Percentiles rank a stretch among this genome's conserved stretches.
Conservation (phyloP, 495 filamentous ascomycete genomes). For the Sphaerosporella brunnea region DNA sequence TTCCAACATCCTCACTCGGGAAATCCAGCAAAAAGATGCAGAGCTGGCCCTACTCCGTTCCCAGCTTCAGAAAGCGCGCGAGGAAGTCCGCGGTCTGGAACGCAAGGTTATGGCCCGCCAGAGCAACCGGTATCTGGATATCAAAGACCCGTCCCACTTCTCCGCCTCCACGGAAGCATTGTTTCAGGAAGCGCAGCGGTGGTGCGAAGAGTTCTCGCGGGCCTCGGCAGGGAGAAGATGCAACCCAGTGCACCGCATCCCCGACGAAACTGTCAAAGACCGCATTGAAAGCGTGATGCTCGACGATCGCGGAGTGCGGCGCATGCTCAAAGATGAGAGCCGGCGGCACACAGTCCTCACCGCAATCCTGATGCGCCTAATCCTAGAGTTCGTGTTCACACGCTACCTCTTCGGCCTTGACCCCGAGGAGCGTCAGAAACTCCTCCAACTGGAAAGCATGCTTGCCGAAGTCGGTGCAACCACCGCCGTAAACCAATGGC, state of each 20-base stretch:
- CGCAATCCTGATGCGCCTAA: conserved; percentile 92
- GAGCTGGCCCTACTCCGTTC: conserved; percentile 59
- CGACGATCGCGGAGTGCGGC: conserved; percentile 79
- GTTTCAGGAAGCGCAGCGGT: conserved; percentile 84
- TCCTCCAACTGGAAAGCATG: conserved; percentile 81
- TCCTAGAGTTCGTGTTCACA: conserved; percentile 95
- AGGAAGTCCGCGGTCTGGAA: conserved; percentile 65
- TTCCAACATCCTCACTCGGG: conserved; percentile 43
- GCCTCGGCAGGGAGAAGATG: conserved; percentile 79
- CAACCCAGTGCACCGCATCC: conserved; percentile 58
- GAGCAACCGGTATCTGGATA: conserved; percentile 52
- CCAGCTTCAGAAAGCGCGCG: conserved; percentile 59
- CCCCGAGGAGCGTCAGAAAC: conserved; percentile 86
- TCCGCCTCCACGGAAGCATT: conserved; percentile 83
- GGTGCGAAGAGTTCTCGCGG: conserved; percentile 91
- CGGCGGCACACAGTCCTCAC: conserved; percentile 83
- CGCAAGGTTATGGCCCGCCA: conserved; percentile 56
- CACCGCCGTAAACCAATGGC: conserved; percentile 78
- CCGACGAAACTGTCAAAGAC: conserved; percentile 75
- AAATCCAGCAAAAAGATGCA: conserved; percentile 54
- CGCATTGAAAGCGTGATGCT: conserved; percentile 84
- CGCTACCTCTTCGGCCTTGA: conserved; percentile 98
- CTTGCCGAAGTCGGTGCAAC: conserved; percentile 57
- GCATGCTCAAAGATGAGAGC: conserved; percentile 68
- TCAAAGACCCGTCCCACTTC: conserved; percentile 85